Percentiles rank a stretch among this genome's conserved stretches.
phyloP scores from a whole-genome alignment of 805 yeast species.

The Kuraishia capsulata region DNA sequence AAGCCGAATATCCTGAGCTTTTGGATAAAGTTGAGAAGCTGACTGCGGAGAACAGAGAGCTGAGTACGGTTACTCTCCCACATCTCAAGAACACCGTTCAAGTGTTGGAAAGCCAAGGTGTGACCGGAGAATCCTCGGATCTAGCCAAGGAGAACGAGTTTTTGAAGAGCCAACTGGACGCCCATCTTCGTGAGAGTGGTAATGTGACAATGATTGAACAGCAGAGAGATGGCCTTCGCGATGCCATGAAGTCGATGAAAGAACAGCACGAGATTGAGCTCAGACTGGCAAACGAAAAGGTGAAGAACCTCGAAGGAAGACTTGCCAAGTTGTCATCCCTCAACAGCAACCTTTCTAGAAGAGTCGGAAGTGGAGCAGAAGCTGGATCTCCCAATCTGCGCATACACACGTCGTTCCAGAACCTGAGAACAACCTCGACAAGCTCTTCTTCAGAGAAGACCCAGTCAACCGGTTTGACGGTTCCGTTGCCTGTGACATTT shows the following conservation, averaged over 20 bases:
- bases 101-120: constrained; percentile 6
- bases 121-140: neutral
- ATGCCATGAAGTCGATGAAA: constrained; percentile 18
- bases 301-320: constrained; percentile 13
- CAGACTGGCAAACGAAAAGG: constrained; percentile 15
- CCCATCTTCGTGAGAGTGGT: neutral
- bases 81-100: constrained; percentile 32
- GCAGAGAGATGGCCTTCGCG: constrained; percentile 21
- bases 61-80: constrained; percentile 36
- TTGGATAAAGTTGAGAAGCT: constrained; percentile 29
- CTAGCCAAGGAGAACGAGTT: constrained; percentile 52
- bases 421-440: neutral
- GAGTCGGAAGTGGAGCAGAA: constrained; percentile 3
- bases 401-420: constrained; percentile 9
- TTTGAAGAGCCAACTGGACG: neutral
- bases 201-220: constrained; percentile 12
- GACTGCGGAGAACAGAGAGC: constrained; percentile 28
- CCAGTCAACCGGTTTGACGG: neutral
- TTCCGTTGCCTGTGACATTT: neutral
- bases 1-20: constrained; percentile 25
- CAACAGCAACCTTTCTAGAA: constrained; percentile 7
- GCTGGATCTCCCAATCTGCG: constrained; percentile 9
- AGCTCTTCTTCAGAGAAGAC: neutral
- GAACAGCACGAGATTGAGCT: constrained; percentile 16
- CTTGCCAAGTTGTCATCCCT: constrained; percentile 10